phyloP scores from a whole-genome alignment of 2,329 filamentous ascomycete genomes.

The Alternaria brassicae region DNA sequence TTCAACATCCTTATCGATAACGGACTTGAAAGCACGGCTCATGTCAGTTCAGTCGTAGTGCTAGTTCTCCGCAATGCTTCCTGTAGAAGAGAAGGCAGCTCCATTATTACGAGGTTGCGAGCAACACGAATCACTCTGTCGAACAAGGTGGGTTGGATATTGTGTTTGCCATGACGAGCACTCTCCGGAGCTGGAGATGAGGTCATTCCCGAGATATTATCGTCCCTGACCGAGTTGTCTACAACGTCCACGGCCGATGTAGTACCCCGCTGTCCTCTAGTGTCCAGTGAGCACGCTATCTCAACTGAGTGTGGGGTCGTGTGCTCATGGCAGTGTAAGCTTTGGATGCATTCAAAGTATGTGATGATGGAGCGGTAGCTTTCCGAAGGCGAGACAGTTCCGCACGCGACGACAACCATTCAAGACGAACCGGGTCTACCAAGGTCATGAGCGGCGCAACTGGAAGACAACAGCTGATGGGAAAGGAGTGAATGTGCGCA shows the following conservation, averaged over 20 bases:
- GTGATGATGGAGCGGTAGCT: neutral
- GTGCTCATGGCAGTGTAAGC: neutral
- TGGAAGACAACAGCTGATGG: constrained; percentile 10
- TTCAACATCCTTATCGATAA: constrained; percentile 18
- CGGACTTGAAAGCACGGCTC: neutral
- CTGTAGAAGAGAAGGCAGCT: neutral
- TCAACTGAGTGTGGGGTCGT: constrained; percentile 1
- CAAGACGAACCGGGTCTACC: neutral
- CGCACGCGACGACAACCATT: neutral
- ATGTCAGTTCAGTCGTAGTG: neutral
- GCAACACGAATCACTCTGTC: neutral
- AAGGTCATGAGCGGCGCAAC: neutral
- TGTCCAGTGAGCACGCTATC: constrained; percentile 7
- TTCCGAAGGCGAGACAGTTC: constrained; percentile 1
- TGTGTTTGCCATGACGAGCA: constrained; percentile 72
- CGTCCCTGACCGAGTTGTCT: constrained; percentile 25
- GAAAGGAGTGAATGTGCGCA: constrained; percentile 16
- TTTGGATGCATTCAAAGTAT: neutral
- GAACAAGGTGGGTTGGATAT: constrained; percentile 1
- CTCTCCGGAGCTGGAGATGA: neutral
- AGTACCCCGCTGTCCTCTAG: constrained; percentile 25
- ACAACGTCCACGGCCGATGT: constrained; percentile 29
- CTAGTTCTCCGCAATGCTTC: neutral
- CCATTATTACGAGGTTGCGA: neutral
- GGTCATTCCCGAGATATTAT: constrained; percentile 35